Base-by-base conservation (phyloP, 2,329 filamentous ascomycete genomes). In the Aspergillus hortae region DNA sequence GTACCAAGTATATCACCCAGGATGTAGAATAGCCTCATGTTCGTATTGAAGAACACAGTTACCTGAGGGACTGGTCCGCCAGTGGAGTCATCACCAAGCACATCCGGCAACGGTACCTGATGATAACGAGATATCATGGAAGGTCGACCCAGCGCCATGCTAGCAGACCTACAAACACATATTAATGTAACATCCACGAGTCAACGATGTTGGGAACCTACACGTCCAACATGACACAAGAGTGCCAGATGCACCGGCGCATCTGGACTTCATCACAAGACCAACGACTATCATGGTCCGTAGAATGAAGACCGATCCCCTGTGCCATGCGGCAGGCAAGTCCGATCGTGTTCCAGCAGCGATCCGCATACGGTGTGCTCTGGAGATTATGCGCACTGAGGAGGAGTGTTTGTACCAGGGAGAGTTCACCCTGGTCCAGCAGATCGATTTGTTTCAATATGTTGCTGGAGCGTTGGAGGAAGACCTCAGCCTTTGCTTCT, bases 331-430 rank as follows among this genome's bases (percentile, higher is more conserved):
- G 61, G 44, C 67, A 73, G 0, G 75, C 74, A 6, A 76, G 48
- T 0, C 74, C 74, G 6, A 76, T 68, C 0, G 67, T 61, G 51
- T 74, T 73, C 74, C 74, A 77, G 50, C 74, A 76, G 4, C 70
- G 62, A 14, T 63, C 67, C 0, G 73, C 66, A 44, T 70, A 72
- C 0, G 67, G 65, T 0, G 73, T 74, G 25, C 72, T 68, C 45
- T 76, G 74, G 2, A 77, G 59, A 19, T 69, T 62, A 1, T 74
- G 58, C 0, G 73, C 64, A n/a, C 71, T 62, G 1, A 76, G 51
- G 4, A 78, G 56, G 10, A 77, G 57, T 0, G 66, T 60, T 50
- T 78, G 74, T 2, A 77, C 71, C 2, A 75, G 65, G 0, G 67
- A 67, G 2, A 75, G 56, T 12, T 65, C 70, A 23, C 67, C 64